Conservation (phyloP, 495 filamentous ascomycete species). For the Trichoderma reesei region DNA sequence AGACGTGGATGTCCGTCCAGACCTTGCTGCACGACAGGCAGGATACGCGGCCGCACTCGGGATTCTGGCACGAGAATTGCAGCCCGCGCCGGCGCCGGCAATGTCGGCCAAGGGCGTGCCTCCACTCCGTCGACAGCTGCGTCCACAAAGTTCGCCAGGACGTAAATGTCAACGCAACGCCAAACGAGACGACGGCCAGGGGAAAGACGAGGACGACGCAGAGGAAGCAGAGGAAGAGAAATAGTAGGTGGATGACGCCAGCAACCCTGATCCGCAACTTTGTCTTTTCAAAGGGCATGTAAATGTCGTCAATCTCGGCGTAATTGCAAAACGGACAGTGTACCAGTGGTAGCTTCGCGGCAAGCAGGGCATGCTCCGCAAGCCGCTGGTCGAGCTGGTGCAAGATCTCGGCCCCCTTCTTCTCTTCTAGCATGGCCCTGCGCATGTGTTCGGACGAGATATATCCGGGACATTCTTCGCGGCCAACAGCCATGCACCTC, state of each 20-base stretch:
- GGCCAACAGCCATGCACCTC: conserved; percentile 66
- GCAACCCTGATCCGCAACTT: conserved; percentile 41
- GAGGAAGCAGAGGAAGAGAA: conserved; percentile 29
- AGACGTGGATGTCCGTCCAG: conserved; percentile 67
- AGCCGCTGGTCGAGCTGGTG: conserved; percentile 66
- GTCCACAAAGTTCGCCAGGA: conserved; percentile 24
- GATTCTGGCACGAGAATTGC: conserved; percentile 62
- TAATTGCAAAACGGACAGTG: conserved; percentile 88
- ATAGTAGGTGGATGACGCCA: conserved; percentile 35
- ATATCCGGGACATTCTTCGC: conserved; percentile 60
- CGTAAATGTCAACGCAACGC: conserved; percentile 28
- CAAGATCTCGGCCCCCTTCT: conserved; percentile 57
- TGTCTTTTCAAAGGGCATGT: conserved; percentile 41
- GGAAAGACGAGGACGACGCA: conserved; percentile 46
- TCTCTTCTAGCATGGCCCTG: conserved; percentile 57
- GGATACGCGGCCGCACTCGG: conserved; percentile 54
- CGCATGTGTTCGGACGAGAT: conserved; percentile 58
- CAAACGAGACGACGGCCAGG: conserved; percentile 27
- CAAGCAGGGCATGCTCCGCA: conserved; percentile 59
- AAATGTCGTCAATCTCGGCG: conserved; percentile 75
- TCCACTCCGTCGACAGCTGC: conserved; percentile 33
- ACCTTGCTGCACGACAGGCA: conserved; percentile 63
- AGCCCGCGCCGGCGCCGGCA: conserved; percentile 54
- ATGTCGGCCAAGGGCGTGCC: conserved; percentile 49
- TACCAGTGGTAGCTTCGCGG: conserved; percentile 63